Evolutionary conservation across 441 rosid genomes (phyloP).

Genomic region (Gossypium trilobum): DNA sequence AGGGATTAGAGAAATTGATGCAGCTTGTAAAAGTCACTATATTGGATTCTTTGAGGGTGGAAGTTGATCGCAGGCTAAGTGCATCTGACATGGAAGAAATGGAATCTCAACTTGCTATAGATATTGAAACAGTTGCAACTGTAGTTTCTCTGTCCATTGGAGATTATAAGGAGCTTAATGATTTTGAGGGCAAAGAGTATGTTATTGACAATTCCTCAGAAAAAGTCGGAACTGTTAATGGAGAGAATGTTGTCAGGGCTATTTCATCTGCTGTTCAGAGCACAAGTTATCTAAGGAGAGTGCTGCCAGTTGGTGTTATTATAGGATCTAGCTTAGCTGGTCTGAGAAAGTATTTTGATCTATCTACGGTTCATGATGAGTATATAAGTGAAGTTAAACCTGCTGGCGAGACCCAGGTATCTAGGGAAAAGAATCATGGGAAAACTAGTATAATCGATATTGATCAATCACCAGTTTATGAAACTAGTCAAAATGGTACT

Average conservation of each 20-base stretch:
- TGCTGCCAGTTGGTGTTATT: constrained; percentile 77
- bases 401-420: constrained; percentile 20
- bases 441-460: constrained; percentile 20
- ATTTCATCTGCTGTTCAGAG: constrained; percentile 64
- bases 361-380: constrained; percentile 33
- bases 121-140: constrained; percentile 63
- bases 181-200: constrained; percentile 29
- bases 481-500: constrained; percentile 24
- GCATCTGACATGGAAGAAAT: constrained; percentile 49
- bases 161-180: constrained; percentile 25
- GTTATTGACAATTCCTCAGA: constrained; percentile 22
- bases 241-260: constrained; percentile 49
- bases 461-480: constrained; percentile 16
- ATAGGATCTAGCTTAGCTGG: constrained; percentile 90
- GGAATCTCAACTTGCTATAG: constrained; percentile 48
- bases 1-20: constrained; percentile 37
- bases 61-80: constrained; percentile 62
- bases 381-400: constrained; percentile 24
- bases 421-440: constrained; percentile 22
- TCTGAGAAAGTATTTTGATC: constrained; percentile 59
- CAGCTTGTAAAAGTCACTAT: constrained; percentile 51
- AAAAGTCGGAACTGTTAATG: constrained; percentile 54
- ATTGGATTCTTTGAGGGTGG: constrained; percentile 60
- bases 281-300: constrained; percentile 57
- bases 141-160: constrained; percentile 51